Evolutionary conservation across 345 rosid genomes (phyloP).

Genomic region (Eucalyptus regnans): DNA sequence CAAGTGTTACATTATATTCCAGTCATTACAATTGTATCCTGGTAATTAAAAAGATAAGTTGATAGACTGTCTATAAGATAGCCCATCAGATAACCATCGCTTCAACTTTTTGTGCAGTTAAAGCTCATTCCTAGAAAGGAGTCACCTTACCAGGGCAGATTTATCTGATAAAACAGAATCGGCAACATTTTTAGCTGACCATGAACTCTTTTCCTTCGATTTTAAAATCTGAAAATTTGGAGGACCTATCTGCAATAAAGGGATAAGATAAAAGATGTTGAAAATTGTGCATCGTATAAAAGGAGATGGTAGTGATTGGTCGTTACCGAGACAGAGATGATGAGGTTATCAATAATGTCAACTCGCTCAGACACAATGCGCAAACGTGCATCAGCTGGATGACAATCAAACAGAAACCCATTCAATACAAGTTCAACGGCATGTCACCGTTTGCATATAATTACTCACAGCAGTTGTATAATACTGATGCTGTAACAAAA

Average conservation of each 20-base stretch:
- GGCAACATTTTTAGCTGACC: slow-evolving; percentile 86
- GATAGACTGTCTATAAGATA: neutral
- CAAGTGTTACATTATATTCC: neutral
- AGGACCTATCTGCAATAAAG: slow-evolving; percentile 80
- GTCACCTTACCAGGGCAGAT: slow-evolving; percentile 65
- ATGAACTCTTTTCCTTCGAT: slow-evolving; percentile 68
- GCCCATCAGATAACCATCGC: neutral
- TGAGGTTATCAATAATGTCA: slow-evolving; percentile 74
- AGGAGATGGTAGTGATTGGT: neutral
- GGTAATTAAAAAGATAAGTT: neutral
- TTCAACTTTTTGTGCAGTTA: neutral
- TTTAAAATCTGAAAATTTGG: slow-evolving; percentile 67
- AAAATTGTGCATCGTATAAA: neutral
- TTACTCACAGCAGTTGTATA: neutral
- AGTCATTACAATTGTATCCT: neutral
- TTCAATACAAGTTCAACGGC: neutral
- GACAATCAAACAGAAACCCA: neutral
- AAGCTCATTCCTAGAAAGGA: neutral
- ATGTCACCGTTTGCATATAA: neutral
- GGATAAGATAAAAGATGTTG: neutral
- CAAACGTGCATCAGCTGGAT: slow-evolving; percentile 84
- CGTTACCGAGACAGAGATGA: slow-evolving; percentile 73
- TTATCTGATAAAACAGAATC: slow-evolving; percentile 92
- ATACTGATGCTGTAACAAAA: neutral
- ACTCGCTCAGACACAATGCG: slow-evolving; percentile 87